Evolutionary conservation across 331 rosid genomes (phyloP).

Genomic region (Malus hybrid): DNA sequence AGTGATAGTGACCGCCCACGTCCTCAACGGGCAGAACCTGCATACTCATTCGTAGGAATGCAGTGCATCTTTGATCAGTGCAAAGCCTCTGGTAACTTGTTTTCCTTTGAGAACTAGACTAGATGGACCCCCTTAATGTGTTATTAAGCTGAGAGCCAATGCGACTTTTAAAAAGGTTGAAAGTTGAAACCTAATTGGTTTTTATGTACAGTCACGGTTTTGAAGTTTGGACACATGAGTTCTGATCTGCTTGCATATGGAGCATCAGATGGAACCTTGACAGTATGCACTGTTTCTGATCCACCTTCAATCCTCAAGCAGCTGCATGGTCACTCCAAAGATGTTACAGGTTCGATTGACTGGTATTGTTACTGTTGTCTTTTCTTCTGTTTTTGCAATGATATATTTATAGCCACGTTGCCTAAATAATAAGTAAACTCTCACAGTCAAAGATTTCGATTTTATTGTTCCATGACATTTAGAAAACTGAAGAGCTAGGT

Average conservation of each 20-base stretch:
- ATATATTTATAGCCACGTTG: neutral
- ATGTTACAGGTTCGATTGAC: constrained; percentile 87
- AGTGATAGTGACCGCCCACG: constrained; percentile 64
- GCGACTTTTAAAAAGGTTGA: constrained; percentile 12
- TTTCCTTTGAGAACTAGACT: neutral
- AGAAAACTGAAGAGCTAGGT: neutral
- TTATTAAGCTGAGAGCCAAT: constrained; percentile 1
- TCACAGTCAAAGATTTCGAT: neutral
- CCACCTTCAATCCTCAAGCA: constrained; percentile 70
- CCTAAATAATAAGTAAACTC: neutral
- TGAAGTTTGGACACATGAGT: constrained; percentile 98
- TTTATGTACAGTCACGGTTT: constrained; percentile 63
- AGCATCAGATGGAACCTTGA: constrained; percentile 91
- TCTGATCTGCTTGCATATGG: constrained; percentile 98
- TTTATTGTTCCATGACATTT: neutral
- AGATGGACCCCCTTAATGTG: neutral
- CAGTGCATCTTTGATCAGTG: constrained; percentile 94
- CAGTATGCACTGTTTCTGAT: constrained; percentile 82
- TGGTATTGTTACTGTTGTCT: constrained; percentile 43
- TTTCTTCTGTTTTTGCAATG: constrained; percentile 13
- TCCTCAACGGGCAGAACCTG: constrained; percentile 52
- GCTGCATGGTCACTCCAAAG: constrained; percentile 81
- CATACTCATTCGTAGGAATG: constrained; percentile 96
- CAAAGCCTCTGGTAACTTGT: constrained; percentile 68
- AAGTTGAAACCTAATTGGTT: constrained; percentile 19